Conservation (phyloP, 345 rosid genomes). For the Lepidium didymum region DNA sequence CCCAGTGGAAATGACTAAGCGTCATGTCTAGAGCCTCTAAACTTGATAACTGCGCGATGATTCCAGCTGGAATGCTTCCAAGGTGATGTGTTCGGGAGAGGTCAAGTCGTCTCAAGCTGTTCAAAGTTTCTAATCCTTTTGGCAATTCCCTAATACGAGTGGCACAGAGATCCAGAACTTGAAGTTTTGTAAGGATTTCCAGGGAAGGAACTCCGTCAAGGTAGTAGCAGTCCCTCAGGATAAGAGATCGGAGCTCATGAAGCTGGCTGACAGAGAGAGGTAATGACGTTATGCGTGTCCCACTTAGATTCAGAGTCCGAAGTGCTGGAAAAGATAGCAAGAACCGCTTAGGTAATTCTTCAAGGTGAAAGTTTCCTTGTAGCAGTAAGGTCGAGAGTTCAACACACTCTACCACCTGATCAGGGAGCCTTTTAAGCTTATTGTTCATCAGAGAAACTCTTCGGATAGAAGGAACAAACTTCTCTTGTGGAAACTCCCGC, state of each 20-base stretch:
- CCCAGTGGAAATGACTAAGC: slow-evolving; percentile 33
- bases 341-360: slow-evolving; percentile 20
- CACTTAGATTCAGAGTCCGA: slow-evolving; percentile 29
- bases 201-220: slow-evolving; percentile 34
- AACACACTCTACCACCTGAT: slow-evolving; percentile 13
- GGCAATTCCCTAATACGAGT: slow-evolving; percentile 31
- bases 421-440: slow-evolving; percentile 19
- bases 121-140: slow-evolving; percentile 26
- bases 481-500: slow-evolving; percentile 9
- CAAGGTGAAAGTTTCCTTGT: slow-evolving; percentile 30
- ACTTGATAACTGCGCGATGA: slow-evolving; percentile 23
- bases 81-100: slow-evolving; percentile 38
- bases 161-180: slow-evolving; percentile 36
- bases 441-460: slow-evolving; percentile 43
- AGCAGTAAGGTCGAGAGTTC: slow-evolving; percentile 27
- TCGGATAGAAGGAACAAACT: slow-evolving; percentile 18
- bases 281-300: slow-evolving; percentile 27
- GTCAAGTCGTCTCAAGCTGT: slow-evolving; percentile 24
- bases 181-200: slow-evolving; percentile 28
- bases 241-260: slow-evolving; percentile 26
- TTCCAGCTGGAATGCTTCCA: slow-evolving; percentile 25
- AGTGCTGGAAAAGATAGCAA: slow-evolving; percentile 29
- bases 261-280: slow-evolving; percentile 30
- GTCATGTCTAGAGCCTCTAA: slow-evolving; percentile 43
- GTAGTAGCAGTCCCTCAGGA: slow-evolving; percentile 28